A percentile compares a stretch with the other conserved stretches of the same genome.
Conservation (phyloP, 2,329 filamentous ascomycete species). For the Exophiala sideris region DNA sequence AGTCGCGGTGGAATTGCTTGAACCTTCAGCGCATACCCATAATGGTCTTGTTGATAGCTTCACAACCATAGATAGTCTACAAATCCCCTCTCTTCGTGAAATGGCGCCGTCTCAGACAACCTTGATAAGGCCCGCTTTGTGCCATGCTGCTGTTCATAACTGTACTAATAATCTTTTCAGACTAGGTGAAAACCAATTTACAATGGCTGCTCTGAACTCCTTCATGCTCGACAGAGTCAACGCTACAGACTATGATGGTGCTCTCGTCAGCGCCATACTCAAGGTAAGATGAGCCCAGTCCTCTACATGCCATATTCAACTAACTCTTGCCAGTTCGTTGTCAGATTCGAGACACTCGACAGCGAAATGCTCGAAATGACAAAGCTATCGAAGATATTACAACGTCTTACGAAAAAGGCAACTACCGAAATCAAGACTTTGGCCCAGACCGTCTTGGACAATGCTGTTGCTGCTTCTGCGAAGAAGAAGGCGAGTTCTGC, state of each 20-base stretch:
- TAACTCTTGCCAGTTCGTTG: slow-evolving; percentile 46
- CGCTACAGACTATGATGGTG: slow-evolving; percentile 46
- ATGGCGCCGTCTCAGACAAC: not conserved
- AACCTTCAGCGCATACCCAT: not conserved
- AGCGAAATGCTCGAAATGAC: slow-evolving; percentile 58
- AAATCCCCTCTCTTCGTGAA: slow-evolving; percentile 12
- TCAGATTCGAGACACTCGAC: slow-evolving; percentile 56
- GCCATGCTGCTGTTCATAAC: slow-evolving; percentile 5
- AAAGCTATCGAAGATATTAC: slow-evolving; percentile 57
- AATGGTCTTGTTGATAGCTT: slow-evolving; percentile 16
- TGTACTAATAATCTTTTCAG: slow-evolving; percentile 37
- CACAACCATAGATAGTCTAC: slow-evolving; percentile 22
- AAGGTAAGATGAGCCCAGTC: slow-evolving; percentile 36
- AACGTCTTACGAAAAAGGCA: slow-evolving; percentile 57
- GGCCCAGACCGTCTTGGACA: slow-evolving; percentile 54
- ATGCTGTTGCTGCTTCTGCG: slow-evolving; percentile 41
- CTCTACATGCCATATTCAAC: slow-evolving; percentile 10
- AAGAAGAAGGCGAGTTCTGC: slow-evolving; percentile 42
- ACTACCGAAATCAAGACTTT: slow-evolving; percentile 55
- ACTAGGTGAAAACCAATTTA: slow-evolving; percentile 49
- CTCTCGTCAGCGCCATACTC: slow-evolving; percentile 43
- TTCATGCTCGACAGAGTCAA: slow-evolving; percentile 49
- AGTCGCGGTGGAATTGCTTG: not conserved
- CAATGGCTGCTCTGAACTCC: slow-evolving; percentile 46
- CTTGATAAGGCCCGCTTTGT: not conserved